These are phyloP conservation scores for Scleromitrula shiraiana DNA, from an alignment of 2,329 filamentous ascomycete genomes.

Conservation along the genomic window DNA sequence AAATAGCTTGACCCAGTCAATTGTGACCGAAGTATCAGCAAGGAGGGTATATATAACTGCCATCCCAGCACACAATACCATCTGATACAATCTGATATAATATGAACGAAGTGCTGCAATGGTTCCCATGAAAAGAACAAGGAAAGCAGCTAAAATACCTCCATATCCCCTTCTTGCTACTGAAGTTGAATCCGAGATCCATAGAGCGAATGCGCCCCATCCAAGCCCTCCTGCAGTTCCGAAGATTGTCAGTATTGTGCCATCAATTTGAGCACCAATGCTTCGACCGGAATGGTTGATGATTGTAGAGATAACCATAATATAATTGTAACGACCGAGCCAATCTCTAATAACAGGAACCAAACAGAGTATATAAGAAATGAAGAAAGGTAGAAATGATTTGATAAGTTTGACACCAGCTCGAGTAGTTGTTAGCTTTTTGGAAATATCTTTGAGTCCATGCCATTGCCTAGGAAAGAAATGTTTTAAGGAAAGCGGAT, in stretches of 20 bases:
- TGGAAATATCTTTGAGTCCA: slow-evolving; percentile 35
- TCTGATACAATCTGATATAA: slow-evolving; percentile 48
- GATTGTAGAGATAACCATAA: slow-evolving; percentile 49
- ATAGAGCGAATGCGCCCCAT: slow-evolving; percentile 46
- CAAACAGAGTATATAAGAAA: slow-evolving; percentile 48
- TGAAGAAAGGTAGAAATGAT: slow-evolving; percentile 48
- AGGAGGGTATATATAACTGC: slow-evolving; percentile 46
- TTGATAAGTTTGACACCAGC: slow-evolving; percentile 44
- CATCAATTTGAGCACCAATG: slow-evolving; percentile 50
- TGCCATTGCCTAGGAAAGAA: slow-evolving; percentile 42
- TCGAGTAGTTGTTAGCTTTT: slow-evolving; percentile 39
- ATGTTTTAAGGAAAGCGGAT: slow-evolving; percentile 39
- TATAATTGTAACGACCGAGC: slow-evolving; percentile 47
- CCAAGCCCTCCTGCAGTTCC: slow-evolving; percentile 46
- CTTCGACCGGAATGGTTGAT: slow-evolving; percentile 50
- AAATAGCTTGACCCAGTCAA: slow-evolving; percentile 44
- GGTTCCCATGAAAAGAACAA: slow-evolving; percentile 43
- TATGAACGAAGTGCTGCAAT: slow-evolving; percentile 47
- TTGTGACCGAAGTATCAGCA: slow-evolving; percentile 38
- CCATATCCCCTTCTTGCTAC: slow-evolving; percentile 42
- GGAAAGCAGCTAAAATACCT: slow-evolving; percentile 46
- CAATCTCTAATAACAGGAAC: slow-evolving; percentile 40
- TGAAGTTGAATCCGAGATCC: slow-evolving; percentile 43
- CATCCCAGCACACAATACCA: slow-evolving; percentile 46
- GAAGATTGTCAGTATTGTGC: slow-evolving; percentile 42